Evolutionary conservation across 2,329 filamentous ascomycete genomes (phyloP).

Genomic region (Coniochaeta sp.): DNA sequence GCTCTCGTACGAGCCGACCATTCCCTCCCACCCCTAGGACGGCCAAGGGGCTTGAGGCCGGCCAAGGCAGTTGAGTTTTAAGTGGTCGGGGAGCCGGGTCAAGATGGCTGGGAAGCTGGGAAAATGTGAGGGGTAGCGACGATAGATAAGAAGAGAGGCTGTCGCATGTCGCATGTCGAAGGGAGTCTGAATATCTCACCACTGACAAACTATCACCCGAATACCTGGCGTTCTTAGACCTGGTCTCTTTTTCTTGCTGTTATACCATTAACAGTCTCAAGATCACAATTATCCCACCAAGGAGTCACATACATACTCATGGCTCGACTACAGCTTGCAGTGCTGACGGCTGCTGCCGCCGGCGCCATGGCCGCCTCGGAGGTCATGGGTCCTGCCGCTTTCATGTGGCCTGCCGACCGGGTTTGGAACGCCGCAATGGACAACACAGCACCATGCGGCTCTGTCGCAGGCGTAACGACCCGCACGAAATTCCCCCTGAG

Average conservation of each 20-base stretch:
- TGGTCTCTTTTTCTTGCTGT: background rate
- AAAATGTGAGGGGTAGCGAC: background rate
- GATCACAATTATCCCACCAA: background rate
- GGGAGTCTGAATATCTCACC: background rate
- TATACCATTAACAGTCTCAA: background rate
- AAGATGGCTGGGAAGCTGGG: background rate
- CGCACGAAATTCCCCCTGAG: slow-evolving; percentile 50
- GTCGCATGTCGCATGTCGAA: background rate
- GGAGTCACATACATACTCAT: slow-evolving; percentile 4
- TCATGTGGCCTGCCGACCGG: slow-evolving; percentile 54
- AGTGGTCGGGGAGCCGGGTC: background rate
- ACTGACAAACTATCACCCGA: background rate
- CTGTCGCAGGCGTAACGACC: slow-evolving; percentile 35
- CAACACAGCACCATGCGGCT: slow-evolving; percentile 52
- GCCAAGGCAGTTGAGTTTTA: background rate
- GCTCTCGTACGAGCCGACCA: background rate
- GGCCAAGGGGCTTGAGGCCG: background rate
- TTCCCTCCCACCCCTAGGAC: background rate
- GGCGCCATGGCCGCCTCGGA: slow-evolving; percentile 7
- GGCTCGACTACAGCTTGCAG: slow-evolving; percentile 3
- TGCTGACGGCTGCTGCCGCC: slow-evolving; percentile 5
- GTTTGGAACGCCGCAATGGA: slow-evolving; percentile 47
- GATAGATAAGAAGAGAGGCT: background rate
- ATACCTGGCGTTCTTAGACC: background rate
- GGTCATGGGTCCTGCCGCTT: slow-evolving; percentile 47